A percentile compares a stretch with the other conserved stretches of the same genome.
These are phyloP conservation scores for Cryphonectria nitschkei DNA, from an alignment of 2,329 filamentous ascomycete species.

Conservation along the genomic window DNA sequence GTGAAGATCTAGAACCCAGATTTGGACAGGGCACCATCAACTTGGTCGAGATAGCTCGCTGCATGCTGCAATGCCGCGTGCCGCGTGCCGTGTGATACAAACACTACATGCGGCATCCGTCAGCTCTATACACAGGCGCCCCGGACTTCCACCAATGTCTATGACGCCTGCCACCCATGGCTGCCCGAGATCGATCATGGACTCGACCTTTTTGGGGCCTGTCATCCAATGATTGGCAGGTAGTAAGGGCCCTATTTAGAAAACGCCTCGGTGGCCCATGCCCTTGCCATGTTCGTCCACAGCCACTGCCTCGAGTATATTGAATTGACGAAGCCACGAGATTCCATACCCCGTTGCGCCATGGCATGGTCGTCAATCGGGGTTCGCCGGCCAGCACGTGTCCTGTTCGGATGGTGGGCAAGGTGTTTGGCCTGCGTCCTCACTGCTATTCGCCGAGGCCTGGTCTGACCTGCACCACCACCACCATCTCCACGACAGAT, in stretches of 20 bases:
- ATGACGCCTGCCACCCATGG: not conserved
- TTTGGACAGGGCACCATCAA: not conserved
- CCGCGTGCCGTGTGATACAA: not conserved
- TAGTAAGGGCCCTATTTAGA: not conserved
- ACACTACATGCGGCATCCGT: slow-evolving; percentile 8
- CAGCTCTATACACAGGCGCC: not conserved
- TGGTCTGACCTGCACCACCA: slow-evolving; percentile 3
- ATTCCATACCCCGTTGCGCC: not conserved
- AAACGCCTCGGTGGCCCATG: too few relatives aligned
- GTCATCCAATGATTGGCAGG: not conserved
- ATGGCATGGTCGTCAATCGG: not conserved
- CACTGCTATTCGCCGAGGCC: slow-evolving; percentile 21
- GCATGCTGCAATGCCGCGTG: not conserved
- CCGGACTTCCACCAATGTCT: slow-evolving; percentile 16
- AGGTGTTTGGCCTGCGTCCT: slow-evolving; percentile 12
- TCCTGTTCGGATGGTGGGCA: slow-evolving; percentile 5
- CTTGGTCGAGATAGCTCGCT: not conserved
- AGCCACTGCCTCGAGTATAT: not conserved
- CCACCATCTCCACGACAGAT: not conserved
- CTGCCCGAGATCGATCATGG: not conserved
- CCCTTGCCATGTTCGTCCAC: not conserved
- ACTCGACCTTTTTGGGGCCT: not conserved
- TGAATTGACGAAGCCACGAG: not conserved
- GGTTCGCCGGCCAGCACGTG: slow-evolving; percentile 3
- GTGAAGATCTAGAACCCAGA: slow-evolving; percentile 3